A percentile compares a stretch with the other conserved stretches of the same genome.
These are phyloP conservation scores for Wickerhamomyces alni DNA, from an alignment of 805 yeast species.

Conservation along the genomic window DNA sequence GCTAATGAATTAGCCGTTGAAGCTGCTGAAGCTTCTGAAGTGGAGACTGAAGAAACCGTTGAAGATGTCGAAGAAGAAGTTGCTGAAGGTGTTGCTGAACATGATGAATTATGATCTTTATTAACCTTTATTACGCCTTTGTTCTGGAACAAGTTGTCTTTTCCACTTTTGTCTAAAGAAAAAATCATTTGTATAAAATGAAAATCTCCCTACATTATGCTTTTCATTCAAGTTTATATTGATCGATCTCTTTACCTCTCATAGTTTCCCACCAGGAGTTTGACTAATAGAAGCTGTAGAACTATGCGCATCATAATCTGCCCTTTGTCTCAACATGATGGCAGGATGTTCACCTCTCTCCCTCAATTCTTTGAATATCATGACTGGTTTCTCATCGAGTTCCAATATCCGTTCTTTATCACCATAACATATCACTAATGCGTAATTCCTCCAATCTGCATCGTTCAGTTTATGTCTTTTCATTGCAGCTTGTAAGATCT, in stretches of 20 bases:
- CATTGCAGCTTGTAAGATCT: conserved; percentile 84
- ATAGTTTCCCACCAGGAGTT: conserved; percentile 41
- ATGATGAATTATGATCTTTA: conserved; percentile 9
- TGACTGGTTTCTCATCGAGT: conserved; percentile 83
- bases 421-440: conserved; percentile 83
- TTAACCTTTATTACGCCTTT: no score
- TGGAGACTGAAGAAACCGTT: conserved; percentile 11
- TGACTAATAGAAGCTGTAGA: conserved; percentile 15
- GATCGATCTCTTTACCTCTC: background rate
- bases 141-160: no score
- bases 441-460: conserved; percentile 79
- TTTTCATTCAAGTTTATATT: background rate
- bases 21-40: conserved; percentile 14
- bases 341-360: conserved; percentile 86
- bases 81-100: conserved; percentile 6
- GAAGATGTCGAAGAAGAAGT: conserved; percentile 6
- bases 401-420: conserved; percentile 83
- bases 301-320: conserved; percentile 36
- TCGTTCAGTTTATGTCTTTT: conserved; percentile 71
- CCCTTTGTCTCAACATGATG: conserved; percentile 84
- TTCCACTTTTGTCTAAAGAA: no score
- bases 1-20: conserved; percentile 33
- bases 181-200: no score
- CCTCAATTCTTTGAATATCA: conserved; percentile 75
- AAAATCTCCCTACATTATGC: background rate